These are phyloP conservation scores for Colletotrichum ledebouriae DNA, from an alignment of 2,329 filamentous ascomycete species.

Conservation along the genomic window DNA sequence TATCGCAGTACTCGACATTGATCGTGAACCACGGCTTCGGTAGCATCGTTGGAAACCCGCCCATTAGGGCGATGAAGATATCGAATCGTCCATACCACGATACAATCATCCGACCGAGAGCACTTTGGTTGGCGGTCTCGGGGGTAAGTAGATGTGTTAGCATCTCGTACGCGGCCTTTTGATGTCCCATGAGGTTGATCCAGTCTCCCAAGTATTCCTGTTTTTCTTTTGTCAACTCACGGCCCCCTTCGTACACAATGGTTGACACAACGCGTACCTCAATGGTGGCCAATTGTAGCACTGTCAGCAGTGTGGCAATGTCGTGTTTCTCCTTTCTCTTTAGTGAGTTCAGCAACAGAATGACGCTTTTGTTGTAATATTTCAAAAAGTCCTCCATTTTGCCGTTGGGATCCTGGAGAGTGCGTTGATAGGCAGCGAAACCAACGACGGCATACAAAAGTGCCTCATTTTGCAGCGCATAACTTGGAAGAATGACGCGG, in stretches of 20 bases:
- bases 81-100: conserved; percentile 95
- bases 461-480: conserved; percentile 81
- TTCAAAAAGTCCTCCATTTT: conserved; percentile 85
- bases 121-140: conserved; percentile 77
- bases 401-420: conserved; percentile 77
- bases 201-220: conserved; percentile 96
- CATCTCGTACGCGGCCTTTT: conserved; percentile 88
- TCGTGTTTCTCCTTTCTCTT: conserved; percentile 78
- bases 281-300: conserved; percentile 91
- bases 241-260: conserved; percentile 24
- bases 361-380: conserved; percentile 92
- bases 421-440: conserved; percentile 89
- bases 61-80: conserved; percentile 85
- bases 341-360: conserved; percentile 78
- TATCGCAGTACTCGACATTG: conserved; percentile 72
- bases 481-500: conserved; percentile 75
- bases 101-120: conserved; percentile 79
- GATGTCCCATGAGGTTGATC: conserved; percentile 93
- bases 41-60: conserved; percentile 80
- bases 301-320: conserved; percentile 83
- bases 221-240: conserved; percentile 35
- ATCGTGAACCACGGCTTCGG: conserved; percentile 82
- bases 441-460: conserved; percentile 88
- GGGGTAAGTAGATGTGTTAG: conserved; percentile 83
- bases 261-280: conserved; percentile 71